These are phyloP conservation scores for Vanderwaltozyma tropicalis DNA, from an alignment of 805 yeast species.

Conservation along the genomic window DNA sequence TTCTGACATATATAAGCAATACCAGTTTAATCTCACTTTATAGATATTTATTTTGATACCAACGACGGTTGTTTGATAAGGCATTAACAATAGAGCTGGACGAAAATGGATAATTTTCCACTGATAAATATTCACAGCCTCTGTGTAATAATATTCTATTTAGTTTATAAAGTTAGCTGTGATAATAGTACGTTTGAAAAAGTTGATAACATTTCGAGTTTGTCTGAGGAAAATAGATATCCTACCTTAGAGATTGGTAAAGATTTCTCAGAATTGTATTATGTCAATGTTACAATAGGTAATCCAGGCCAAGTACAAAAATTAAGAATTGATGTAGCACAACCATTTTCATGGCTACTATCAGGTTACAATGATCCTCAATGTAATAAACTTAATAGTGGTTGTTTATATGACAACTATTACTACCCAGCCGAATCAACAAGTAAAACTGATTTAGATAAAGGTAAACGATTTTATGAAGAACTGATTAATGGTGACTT, in stretches of 20 bases:
- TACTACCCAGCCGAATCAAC: constrained; percentile 5
- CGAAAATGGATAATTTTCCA: too few relatives aligned
- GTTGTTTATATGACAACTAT: constrained; percentile 5
- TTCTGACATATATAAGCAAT: too few relatives aligned
- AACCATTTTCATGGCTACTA: constrained; percentile 31
- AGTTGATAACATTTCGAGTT: too few relatives aligned
- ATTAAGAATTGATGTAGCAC: constrained; percentile 29
- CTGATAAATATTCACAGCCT: too few relatives aligned
- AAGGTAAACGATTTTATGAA: too few relatives aligned
- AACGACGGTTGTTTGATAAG: not conserved
- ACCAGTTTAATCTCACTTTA: not conserved
- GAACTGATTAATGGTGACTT: too few relatives aligned
- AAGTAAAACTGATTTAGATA: not conserved
- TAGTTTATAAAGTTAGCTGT: too few relatives aligned
- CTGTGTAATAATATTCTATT: too few relatives aligned
- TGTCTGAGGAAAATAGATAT: constrained; percentile 2
- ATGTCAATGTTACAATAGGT: constrained; percentile 27
- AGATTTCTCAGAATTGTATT: constrained; percentile 19
- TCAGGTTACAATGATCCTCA: constrained; percentile 8
- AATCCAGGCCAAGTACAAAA: constrained; percentile 21
- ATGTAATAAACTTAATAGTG: constrained; percentile 5
- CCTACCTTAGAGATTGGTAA: constrained; percentile 19
- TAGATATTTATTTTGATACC: not conserved
- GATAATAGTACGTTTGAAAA: too few relatives aligned
- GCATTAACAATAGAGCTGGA: not conserved